phyloP scores from a whole-genome alignment of 2,329 filamentous ascomycete species.

The Tolypocladium tropicale region DNA sequence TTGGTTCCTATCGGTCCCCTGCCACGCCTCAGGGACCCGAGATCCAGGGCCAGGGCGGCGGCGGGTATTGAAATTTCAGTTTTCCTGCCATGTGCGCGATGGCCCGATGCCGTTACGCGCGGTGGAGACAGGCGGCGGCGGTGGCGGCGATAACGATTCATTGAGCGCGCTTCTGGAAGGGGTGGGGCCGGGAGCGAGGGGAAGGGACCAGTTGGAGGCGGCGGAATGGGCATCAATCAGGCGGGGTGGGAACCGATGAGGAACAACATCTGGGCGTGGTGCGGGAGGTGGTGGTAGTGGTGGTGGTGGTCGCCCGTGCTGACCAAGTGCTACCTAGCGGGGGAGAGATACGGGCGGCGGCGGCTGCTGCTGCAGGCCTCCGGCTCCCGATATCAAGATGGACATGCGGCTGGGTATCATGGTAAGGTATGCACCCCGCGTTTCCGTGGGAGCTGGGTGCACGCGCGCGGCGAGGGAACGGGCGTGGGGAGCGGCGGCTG shows the following conservation, averaged over 20 bases:
- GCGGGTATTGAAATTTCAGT: not conserved
- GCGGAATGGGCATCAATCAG: not conserved
- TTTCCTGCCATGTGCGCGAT: not conserved
- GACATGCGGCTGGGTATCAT: not conserved
- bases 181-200: not conserved
- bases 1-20: not conserved
- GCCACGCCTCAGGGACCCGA: no score
- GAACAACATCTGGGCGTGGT: not conserved
- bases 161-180: not conserved
- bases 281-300: not conserved
- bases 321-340: no score
- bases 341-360: no score
- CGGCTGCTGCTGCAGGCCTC: not conserved
- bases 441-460: not conserved
- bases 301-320: no score
- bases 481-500: not conserved
- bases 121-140: not conserved
- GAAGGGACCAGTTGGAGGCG: not conserved
- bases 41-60: not conserved
- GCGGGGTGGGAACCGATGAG: not conserved
- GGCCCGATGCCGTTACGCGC: not conserved
- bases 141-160: not conserved
- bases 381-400: not conserved
- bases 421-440: not conserved
- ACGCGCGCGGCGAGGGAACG: not conserved